These are phyloP conservation scores for Xylaria sp. DNA, from an alignment of 2,329 filamentous ascomycete species.

Conservation along the genomic window DNA sequence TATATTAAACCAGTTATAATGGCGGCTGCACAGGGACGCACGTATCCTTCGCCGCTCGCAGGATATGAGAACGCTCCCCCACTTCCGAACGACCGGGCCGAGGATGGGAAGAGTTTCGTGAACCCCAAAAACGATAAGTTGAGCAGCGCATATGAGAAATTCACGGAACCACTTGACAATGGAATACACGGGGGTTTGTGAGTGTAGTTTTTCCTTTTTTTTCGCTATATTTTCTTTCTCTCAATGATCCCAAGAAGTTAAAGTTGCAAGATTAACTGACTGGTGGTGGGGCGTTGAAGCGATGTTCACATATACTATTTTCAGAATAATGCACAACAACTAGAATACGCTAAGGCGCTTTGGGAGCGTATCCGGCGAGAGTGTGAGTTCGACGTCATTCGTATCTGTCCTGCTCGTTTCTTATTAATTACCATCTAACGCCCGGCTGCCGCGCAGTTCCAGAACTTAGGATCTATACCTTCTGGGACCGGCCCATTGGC, in stretches of 20 bases:
- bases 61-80: slow-evolving; percentile 68
- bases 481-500: slow-evolving; percentile 82
- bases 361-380: slow-evolving; percentile 83
- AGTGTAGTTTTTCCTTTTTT: slow-evolving; percentile 43
- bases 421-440: slow-evolving; percentile 5
- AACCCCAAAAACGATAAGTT: slow-evolving; percentile 68
- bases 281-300: slow-evolving; percentile 49
- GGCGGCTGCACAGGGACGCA: slow-evolving; percentile 37
- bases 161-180: slow-evolving; percentile 74
- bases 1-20: slow-evolving; percentile 10
- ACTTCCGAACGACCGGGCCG: slow-evolving; percentile 66
- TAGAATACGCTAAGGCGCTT: slow-evolving; percentile 74
- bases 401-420: background rate
- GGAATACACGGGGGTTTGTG: slow-evolving; percentile 76
- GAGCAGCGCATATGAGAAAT: slow-evolving; percentile 76
- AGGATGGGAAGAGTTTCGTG: slow-evolving; percentile 80
- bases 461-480: slow-evolving; percentile 81
- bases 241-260: background rate
- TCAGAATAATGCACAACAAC: slow-evolving; percentile 69
- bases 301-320: slow-evolving; percentile 90
- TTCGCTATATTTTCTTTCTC: no score
- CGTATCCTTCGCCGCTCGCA: slow-evolving; percentile 65
- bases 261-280: background rate
- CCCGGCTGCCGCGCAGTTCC: slow-evolving; percentile 66
- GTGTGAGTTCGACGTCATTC: slow-evolving; percentile 62